phyloP scores from a whole-genome alignment of 108 stramenopile species.

The Skeletonema costatum region DNA sequence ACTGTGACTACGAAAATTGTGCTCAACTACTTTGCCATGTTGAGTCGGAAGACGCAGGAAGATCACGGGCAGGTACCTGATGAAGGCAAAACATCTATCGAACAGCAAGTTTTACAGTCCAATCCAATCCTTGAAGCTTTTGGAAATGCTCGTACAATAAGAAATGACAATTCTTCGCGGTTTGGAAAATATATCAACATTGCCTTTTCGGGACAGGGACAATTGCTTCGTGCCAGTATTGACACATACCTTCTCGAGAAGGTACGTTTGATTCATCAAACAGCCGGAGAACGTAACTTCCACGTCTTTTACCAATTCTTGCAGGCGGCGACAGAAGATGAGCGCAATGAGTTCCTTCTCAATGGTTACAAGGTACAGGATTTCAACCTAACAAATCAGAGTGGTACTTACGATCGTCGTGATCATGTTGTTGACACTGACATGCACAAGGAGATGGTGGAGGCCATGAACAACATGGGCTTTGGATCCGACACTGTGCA shows the following conservation, averaged over 20 bases:
- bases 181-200: slow-evolving; percentile 97
- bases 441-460: slow-evolving; percentile 65
- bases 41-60: slow-evolving; percentile 59
- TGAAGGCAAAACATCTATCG: slow-evolving; percentile 52
- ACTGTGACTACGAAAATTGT: slow-evolving; percentile 90
- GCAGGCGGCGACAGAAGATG: slow-evolving; percentile 45
- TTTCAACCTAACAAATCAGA: slow-evolving; percentile 48
- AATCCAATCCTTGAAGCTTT: slow-evolving; percentile 93
- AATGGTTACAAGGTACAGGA: slow-evolving; percentile 20
- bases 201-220: slow-evolving; percentile 57
- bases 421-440: slow-evolving; percentile 56
- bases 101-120: slow-evolving; percentile 83
- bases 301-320: slow-evolving; percentile 94
- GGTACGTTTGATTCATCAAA: slow-evolving; percentile 85
- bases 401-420: slow-evolving; percentile 54
- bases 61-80: slow-evolving; percentile 2
- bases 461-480: slow-evolving; percentile 59
- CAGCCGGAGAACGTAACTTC: slow-evolving; percentile 88
- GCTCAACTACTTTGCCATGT: slow-evolving; percentile 82
- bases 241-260: slow-evolving; percentile 95
- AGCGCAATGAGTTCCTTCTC: slow-evolving; percentile 37
- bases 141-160: slow-evolving; percentile 88
- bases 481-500: slow-evolving; percentile 48
- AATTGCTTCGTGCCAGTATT: slow-evolving; percentile 70
- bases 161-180: slow-evolving; percentile 94